Evolutionary conservation across 2,329 filamentous ascomycete genomes (phyloP).

Genomic region (Aureobasidium namibiae): DNA sequence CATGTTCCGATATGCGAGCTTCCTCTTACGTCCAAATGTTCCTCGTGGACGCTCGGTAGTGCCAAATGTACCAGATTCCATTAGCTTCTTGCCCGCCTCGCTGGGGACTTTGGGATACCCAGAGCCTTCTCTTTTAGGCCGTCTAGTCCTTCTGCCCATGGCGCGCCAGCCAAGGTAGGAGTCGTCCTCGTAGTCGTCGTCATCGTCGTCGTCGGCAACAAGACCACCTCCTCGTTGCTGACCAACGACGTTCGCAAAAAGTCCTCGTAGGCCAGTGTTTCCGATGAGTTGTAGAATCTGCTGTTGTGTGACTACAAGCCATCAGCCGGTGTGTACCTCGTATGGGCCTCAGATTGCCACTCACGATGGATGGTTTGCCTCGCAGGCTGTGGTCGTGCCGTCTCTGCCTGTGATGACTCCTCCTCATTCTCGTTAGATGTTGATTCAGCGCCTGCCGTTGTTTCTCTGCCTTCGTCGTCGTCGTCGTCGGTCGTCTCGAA

Average conservation of each 20-base stretch:
- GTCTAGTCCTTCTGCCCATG: constrained; percentile 37
- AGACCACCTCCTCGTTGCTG: constrained; percentile 21
- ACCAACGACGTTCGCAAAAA: constrained; percentile 34
- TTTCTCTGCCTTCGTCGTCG: constrained; percentile 25
- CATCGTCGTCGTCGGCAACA: constrained; percentile 26
- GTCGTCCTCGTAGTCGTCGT: constrained; percentile 35
- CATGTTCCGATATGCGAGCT: constrained; percentile 61
- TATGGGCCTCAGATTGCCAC: constrained; percentile 11
- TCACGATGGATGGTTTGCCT: constrained; percentile 25
- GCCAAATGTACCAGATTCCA: constrained; percentile 77
- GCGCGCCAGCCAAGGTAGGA: constrained; percentile 30
- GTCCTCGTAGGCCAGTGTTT: constrained; percentile 43
- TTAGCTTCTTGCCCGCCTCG: constrained; percentile 64
- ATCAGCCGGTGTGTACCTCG: constrained; percentile 15
- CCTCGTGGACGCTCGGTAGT: constrained; percentile 43
- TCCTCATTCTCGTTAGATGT: constrained; percentile 22
- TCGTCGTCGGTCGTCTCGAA: constrained; percentile 32
- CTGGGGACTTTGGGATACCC: constrained; percentile 80
- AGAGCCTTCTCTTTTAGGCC: constrained; percentile 36
- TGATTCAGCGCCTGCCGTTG: constrained; percentile 16
- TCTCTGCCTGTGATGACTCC: constrained; percentile 29
- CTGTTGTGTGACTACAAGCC: constrained; percentile 35
- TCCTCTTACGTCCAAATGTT: constrained; percentile 46
- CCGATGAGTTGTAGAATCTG: constrained; percentile 49
- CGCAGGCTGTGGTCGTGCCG: constrained; percentile 16